Base-by-base conservation (phyloP, 139 green algal species). In the Axilococcus clingmanii region DNA sequence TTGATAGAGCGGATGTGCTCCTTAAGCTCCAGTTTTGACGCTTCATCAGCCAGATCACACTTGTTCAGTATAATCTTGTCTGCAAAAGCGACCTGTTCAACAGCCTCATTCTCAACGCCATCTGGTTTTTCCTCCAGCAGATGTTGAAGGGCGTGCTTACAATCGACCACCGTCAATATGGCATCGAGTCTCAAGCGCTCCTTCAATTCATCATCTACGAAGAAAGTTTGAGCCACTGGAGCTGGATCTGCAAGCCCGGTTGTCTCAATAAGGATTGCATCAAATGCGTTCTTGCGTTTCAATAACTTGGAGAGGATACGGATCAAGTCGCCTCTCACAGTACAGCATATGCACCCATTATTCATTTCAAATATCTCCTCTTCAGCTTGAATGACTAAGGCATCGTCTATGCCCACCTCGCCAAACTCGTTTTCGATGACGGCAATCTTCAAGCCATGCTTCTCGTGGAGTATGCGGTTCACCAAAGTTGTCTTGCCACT, bases 1-100 rank as follows among this genome's bases (percentile, higher is more conserved):
- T 77, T 77, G 53, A 76, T 72, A 38, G 56, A 45, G 50, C 62
- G 68, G 31, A 83, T 70, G 15, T 46, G 50, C 3, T 52, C 12
- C 7, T 50, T 60, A 5, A 78, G 44, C 8, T 56, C 41, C 12
- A 24, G 9, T 43, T 71, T 59, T 59, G 81, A 64, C 20, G 69
- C 63, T 3, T 63, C 56, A 15, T 30, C 48, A 0, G 78, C 75
- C 25, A 83, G 57, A 52, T 83, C 75, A 0, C 68, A 73, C 60
- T 95, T 95, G 74, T 95, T 95, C 1, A 95, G 70, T 19, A 95
- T 68, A 5, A 94, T 71, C 11, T 83, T 68, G 65, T 95, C 87
- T 1, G 77, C 79, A 57, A 94, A 94, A 0, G 86, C 86, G 11
- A 95, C 64, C 63, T 94, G 86, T 57, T 66, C 54, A 15, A 66